Percentiles rank a stretch among this genome's conserved stretches.
phyloP scores from a whole-genome alignment of 306 rosid species.

The Cajanus cajan region DNA sequence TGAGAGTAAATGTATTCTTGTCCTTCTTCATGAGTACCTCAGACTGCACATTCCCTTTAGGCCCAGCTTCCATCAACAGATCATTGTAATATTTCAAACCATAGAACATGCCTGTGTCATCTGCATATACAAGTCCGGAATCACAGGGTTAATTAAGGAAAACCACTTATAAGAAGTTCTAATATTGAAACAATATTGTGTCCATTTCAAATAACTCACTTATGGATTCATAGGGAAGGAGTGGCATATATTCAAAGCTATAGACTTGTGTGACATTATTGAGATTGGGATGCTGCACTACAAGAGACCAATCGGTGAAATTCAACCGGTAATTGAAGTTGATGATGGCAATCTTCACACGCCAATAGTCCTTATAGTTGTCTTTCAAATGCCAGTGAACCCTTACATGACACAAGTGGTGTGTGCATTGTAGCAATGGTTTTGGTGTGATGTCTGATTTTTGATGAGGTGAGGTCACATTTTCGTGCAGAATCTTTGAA shows the following conservation, averaged over 20 bases:
- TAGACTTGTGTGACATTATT: slow-evolving; percentile 87
- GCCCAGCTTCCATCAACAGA: slow-evolving; percentile 86
- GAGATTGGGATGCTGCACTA: slow-evolving; percentile 88
- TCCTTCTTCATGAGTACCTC: slow-evolving; percentile 82
- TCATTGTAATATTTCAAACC: slow-evolving; percentile 91
- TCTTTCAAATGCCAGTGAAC: slow-evolving; percentile 91
- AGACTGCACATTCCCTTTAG: slow-evolving; percentile 81
- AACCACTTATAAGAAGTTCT: neutral
- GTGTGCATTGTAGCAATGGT: slow-evolving; percentile 87
- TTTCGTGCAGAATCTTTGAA: slow-evolving; percentile 53
- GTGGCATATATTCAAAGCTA: slow-evolving; percentile 86
- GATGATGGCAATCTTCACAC: slow-evolving; percentile 77
- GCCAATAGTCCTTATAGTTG: slow-evolving; percentile 82
- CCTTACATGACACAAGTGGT: slow-evolving; percentile 76
- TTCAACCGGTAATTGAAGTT: slow-evolving; percentile 77
- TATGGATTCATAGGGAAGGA: slow-evolving; percentile 77
- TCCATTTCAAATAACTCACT: slow-evolving; percentile 47
- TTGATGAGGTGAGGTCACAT: slow-evolving; percentile 22
- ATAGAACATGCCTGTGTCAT: slow-evolving; percentile 94
- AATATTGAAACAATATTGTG: neutral
- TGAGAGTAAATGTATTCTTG: slow-evolving; percentile 67
- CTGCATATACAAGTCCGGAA: slow-evolving; percentile 44
- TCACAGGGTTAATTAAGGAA: neutral
- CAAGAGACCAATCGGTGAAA: slow-evolving; percentile 80
- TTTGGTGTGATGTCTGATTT: slow-evolving; percentile 55